A percentile compares a stretch with the other conserved stretches of the same genome.
These are phyloP conservation scores for Knoxia roxburghii DNA, from an alignment of 257 asterid species.

Conservation along the genomic window DNA sequence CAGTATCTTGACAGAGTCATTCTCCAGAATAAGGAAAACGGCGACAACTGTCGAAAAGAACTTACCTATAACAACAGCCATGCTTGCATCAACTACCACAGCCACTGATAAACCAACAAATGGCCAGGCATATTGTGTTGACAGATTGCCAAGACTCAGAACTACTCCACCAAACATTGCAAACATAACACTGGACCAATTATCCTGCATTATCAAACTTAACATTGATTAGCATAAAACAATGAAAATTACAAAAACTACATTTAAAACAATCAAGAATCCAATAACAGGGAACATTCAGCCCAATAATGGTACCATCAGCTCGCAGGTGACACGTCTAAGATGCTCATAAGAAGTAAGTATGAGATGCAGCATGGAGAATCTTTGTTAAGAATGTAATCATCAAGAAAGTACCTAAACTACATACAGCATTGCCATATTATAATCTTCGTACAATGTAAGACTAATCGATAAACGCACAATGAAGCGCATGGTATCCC, in stretches of 20 bases:
- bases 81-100: constrained; percentile 68
- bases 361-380: too few relatives aligned
- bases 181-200: constrained; percentile 71
- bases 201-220: constrained; percentile 44
- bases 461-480: background rate
- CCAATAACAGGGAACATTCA: too few relatives aligned
- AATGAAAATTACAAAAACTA: background rate
- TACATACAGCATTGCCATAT: too few relatives aligned
- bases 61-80: constrained; percentile 83
- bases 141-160: constrained; percentile 77
- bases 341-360: background rate
- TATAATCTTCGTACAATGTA: background rate
- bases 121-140: constrained; percentile 96
- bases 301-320: too few relatives aligned
- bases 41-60: constrained; percentile 1
- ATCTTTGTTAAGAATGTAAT: too few relatives aligned
- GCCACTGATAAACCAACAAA: constrained; percentile 87
- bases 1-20: background rate
- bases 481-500: too few relatives aligned
- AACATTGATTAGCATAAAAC: background rate
- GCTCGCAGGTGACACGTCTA: background rate
- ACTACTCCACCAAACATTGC: constrained; percentile 88
- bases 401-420: too few relatives aligned
- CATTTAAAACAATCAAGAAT: too few relatives aligned
- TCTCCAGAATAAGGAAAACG: background rate